Conservation (phyloP, 2,329 filamentous ascomycete species). For the Myriosclerotinia curreyana region DNA sequence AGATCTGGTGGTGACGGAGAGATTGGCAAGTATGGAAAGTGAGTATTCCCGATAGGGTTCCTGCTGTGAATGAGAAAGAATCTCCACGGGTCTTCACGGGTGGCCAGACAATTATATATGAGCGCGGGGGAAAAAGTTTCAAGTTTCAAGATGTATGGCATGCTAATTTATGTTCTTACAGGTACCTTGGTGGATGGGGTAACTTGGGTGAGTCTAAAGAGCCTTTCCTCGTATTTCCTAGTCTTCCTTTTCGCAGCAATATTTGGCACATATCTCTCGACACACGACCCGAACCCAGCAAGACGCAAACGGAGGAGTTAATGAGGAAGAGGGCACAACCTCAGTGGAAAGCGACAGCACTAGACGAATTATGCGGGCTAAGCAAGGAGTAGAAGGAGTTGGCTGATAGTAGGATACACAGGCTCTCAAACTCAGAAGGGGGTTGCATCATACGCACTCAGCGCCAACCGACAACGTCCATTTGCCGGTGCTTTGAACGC, state of each 20-base stretch:
- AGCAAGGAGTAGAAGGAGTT: neutral
- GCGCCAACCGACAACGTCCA: conserved; percentile 84
- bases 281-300: neutral
- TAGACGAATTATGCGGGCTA: neutral
- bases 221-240: conserved; percentile 11
- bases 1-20: conserved; percentile 37
- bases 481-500: conserved; percentile 74
- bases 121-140: neutral
- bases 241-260: neutral
- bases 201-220: conserved; percentile 38
- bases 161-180: conserved; percentile 32
- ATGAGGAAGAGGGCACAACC: neutral
- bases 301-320: neutral
- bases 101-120: conserved; percentile 5
- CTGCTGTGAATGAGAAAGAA: conserved; percentile 17
- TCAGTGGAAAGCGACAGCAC: neutral
- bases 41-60: conserved; percentile 28
- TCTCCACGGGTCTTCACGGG: conserved; percentile 14
- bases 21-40: conserved; percentile 41
- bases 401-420: conserved; percentile 40
- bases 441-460: conserved; percentile 69
- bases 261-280: neutral
- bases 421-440: conserved; percentile 61
- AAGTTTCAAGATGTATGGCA: conserved; percentile 18
- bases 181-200: conserved; percentile 39